Evolutionary conservation across 2,329 filamentous ascomycete species (phyloP).

Genomic region (Blastomyces gilchristii): DNA sequence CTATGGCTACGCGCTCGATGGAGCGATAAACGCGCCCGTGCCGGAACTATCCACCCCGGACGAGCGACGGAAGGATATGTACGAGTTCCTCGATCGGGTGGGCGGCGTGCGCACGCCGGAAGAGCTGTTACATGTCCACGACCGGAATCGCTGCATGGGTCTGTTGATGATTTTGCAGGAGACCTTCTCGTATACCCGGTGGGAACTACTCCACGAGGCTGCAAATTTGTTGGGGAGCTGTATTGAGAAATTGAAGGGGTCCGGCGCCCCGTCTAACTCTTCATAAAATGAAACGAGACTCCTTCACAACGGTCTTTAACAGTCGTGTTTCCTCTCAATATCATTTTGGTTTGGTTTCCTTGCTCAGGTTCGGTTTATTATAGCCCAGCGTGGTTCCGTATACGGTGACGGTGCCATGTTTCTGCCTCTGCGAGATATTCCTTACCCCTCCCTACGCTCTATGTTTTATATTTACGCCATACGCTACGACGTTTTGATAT

Average conservation of each 20-base stretch:
- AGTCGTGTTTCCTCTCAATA: neutral
- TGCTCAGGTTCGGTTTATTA: neutral
- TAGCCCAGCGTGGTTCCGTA: neutral
- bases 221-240: slow-evolving; percentile 71
- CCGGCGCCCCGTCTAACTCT: neutral
- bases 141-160: slow-evolving; percentile 73
- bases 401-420: neutral
- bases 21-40: slow-evolving; percentile 47
- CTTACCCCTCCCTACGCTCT: neutral
- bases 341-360: neutral
- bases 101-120: slow-evolving; percentile 64
- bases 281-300: slow-evolving; percentile 11
- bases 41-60: slow-evolving; percentile 47
- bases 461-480: neutral
- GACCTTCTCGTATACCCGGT: slow-evolving; percentile 71
- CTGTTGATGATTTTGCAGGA: slow-evolving; percentile 72
- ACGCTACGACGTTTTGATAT: neutral
- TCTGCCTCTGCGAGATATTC: neutral
- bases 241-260: slow-evolving; percentile 49
- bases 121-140: slow-evolving; percentile 60
- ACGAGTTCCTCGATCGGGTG: slow-evolving; percentile 61
- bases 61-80: slow-evolving; percentile 68
- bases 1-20: slow-evolving; percentile 85
- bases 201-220: slow-evolving; percentile 87
- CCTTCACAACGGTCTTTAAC: slow-evolving; percentile 13